A percentile compares a stretch with the other conserved stretches of the same genome.
phyloP scores from a whole-genome alignment of 257 asterid species.

The Mentha longifolia region DNA sequence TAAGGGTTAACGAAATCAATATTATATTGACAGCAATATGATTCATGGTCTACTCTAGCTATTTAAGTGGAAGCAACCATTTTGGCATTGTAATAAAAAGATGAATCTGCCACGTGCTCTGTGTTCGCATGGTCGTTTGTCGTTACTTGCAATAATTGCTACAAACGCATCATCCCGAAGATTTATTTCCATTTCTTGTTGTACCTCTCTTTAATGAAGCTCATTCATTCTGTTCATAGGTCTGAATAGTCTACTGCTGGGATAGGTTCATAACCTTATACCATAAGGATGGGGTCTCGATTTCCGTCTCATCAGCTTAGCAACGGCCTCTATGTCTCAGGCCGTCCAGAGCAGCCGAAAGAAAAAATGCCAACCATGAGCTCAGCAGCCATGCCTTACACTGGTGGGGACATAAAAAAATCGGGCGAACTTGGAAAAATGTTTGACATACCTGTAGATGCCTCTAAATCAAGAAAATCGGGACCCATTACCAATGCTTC shows the following conservation, averaged over 20 bases:
- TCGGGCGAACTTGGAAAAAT: constrained; percentile 96
- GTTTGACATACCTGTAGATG: constrained; percentile 85
- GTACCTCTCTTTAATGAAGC: constrained; percentile 32
- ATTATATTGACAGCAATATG: constrained; percentile 14
- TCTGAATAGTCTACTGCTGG: constrained; percentile 30
- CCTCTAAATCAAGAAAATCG: constrained; percentile 80
- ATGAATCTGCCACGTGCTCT: constrained; percentile 7
- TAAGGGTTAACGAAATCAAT: constrained; percentile 12
- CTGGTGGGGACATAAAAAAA: constrained; percentile 91
- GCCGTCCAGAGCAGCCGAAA: constrained; percentile 91
- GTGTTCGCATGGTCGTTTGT: constrained; percentile 19
- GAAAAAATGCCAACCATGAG: constrained; percentile 75
- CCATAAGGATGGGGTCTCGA: constrained; percentile 77
- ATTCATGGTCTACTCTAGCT: constrained; percentile 22
- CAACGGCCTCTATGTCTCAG: constrained; percentile 88
- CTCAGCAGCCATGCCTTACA: constrained; percentile 86
- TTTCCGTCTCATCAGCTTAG: constrained; percentile 96
- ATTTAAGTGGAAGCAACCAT: background rate
- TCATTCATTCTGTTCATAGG: constrained; percentile 38
- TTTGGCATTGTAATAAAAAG: constrained; percentile 2
- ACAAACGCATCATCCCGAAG: background rate
- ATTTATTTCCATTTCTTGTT: constrained; percentile 20
- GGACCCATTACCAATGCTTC: constrained; percentile 72
- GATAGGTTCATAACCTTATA: constrained; percentile 24
- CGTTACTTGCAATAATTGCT: constrained; percentile 21